phyloP scores from a whole-genome alignment of 1,139 yeast species.

The Groenewaldozyma sp. region DNA sequence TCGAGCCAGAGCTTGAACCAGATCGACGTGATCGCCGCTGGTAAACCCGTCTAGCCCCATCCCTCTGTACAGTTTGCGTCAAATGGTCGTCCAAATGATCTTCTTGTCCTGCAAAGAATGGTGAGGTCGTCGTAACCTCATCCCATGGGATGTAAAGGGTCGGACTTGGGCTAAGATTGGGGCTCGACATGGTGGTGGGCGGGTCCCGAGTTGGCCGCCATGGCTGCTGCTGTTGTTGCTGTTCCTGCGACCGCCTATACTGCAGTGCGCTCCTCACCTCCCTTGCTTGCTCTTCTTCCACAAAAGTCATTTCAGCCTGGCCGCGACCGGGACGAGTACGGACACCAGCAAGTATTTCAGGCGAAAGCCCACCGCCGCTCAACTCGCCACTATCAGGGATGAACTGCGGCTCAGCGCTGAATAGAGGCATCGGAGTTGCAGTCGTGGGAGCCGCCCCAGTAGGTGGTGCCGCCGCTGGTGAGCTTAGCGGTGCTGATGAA shows the following conservation, averaged over 20 bases:
- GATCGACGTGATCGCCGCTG: too few relatives aligned
- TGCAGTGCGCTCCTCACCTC: not conserved
- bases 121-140: too few relatives aligned
- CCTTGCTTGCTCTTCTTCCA: not conserved
- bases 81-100: not conserved
- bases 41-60: too few relatives aligned
- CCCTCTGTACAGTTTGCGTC: not conserved
- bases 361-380: not conserved
- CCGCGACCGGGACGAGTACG: not conserved
- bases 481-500: too few relatives aligned
- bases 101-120: not conserved
- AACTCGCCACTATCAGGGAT: not conserved
- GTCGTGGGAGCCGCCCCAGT: not conserved
- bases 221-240: not conserved
- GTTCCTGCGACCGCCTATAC: not conserved
- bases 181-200: too few relatives aligned
- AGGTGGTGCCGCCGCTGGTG: too few relatives aligned
- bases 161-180: too few relatives aligned
- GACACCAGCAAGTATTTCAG: not conserved
- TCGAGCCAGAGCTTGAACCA: too few relatives aligned
- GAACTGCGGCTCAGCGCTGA: not conserved
- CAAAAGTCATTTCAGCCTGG: not conserved
- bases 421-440: not conserved
- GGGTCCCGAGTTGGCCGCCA: too few relatives aligned
- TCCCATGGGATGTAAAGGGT: too few relatives aligned